Base-by-base conservation (phyloP, 73 alveolate species). In the Paramecium bursaria region DNA sequence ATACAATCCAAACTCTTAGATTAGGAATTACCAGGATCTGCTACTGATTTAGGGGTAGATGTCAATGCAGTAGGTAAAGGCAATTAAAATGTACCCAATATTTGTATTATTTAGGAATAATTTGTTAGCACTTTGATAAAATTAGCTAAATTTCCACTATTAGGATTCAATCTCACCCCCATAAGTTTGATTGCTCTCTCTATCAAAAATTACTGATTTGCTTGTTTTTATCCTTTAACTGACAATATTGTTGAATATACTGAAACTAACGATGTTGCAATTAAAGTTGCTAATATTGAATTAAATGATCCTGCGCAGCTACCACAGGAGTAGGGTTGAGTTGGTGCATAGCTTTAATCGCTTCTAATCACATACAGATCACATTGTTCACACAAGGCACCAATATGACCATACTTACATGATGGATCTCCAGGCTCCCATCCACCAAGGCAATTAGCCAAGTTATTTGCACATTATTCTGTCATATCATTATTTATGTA, bases 371-470 rank as follows among this genome's bases (percentile, higher is more conserved):
- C 22, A 21, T 67, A 67, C 17, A 67, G 55, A 67, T 67, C 82
- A 21, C 82, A 67, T 19, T 44, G 19, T n/a, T 67, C 82, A 42
- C 82, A 67, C 19, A 67, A 11, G 9, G 60, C 82, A 14, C 82
- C 82, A 15, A 67, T 67, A 17, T 67, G 82, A n/a, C 82, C 82
- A n/a, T 42, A 21, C 33, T 67, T 39, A 17, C 82, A 67, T n/a
- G 82, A 67, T 21, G 82, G 82, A 39, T 67, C 35, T 2, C 82
- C 82, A 19, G 82, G 82, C 4, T 39, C 44, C 82, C 82, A 67
- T 19, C 82, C 82, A 10, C 82, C 82, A 19, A 25, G 26, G 21
- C 82, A 67, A 67, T 67, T 67, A 15, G 60, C 55, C 21, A 57
- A 44, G 1, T 39, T 26, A 67, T 67, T 31, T 31, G 50, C 19